Evolutionary conservation across 345 rosid genomes (phyloP), one percentile per base, ranked within the genome.

Genomic region (Heritiera fomes): DNA sequence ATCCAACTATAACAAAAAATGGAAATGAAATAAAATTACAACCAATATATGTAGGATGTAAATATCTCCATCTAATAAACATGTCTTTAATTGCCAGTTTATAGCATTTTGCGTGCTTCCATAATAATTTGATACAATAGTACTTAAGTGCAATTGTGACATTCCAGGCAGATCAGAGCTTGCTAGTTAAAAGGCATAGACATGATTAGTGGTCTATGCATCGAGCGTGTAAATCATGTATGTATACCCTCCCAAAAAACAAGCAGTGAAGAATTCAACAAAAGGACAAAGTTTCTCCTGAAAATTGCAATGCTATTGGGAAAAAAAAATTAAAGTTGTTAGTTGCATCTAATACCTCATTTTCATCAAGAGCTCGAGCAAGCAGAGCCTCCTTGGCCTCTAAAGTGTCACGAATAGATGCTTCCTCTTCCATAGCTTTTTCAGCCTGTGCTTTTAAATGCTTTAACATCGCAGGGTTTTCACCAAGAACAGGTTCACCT

Each of bases 401-500:
- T 62, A 91, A 83, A 40, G 93, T 87, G 20, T 96, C 98, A 41
- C 82, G 75, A 2, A 86, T 79, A 45, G 97, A 91, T 53, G 87
- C 67, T 78, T 86, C 98, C 62, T 86, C 91, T 62, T 94, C 97
- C 78, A 81, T 87, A 64, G 92, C 58, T 75, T 85, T 92, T 53
- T 91, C 98, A 71, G 91, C 91, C 32, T 85, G 84, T 75, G 91
- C 79, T 81, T 87, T 92, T 84, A 96, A 81, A 63, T 89, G 98
- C 83, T 87, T 94, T 88, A 94, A 83, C 87, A 85, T 91, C 0
- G 71, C 93, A 72, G 98, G 98, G 74, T 90, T 94, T 30, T 91
- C 99, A 77, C 98, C 98, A 64, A 94, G 89, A 64, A 93, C 92
- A 34, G 99, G 98, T 81, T 92, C 91, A 85, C 99, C 99, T 40